Percentiles rank a stretch among this genome's conserved stretches.
Evolutionary conservation across 106 monocot genomes (phyloP).

Genomic region (Dioscorea alata): DNA sequence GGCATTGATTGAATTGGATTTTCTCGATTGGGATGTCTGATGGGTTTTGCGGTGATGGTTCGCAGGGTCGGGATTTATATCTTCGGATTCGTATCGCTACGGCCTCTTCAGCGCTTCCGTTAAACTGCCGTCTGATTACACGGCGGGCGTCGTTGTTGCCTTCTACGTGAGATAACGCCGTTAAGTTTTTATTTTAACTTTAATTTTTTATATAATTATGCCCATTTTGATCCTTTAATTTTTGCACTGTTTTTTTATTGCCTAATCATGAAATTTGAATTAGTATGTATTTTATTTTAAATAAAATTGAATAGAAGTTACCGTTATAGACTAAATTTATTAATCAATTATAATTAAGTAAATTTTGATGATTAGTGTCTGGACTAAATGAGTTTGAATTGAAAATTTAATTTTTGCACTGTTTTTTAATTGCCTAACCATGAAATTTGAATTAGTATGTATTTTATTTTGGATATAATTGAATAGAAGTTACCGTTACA

Average conservation of each 20-base stretch:
- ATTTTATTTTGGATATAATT: background rate
- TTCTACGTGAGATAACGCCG: slow-evolving; percentile 8
- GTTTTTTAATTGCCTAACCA: background rate
- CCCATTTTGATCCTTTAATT: too few species aligned
- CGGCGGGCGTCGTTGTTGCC: slow-evolving; percentile 12
- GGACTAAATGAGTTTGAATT: too few species aligned
- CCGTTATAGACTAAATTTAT: too few species aligned
- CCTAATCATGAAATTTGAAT: background rate
- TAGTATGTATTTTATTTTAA: background rate
- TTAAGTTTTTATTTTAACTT: too few species aligned
- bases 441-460: background rate
- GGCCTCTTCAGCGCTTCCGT: slow-evolving; percentile 11
- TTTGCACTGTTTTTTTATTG: too few species aligned
- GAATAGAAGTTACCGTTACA: too few species aligned
- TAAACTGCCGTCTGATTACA: slow-evolving; percentile 11
- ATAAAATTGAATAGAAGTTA: too few species aligned
- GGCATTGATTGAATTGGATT: too few species aligned
- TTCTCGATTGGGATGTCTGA: background rate
- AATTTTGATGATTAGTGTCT: too few species aligned
- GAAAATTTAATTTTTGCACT: too few species aligned
- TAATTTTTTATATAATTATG: too few species aligned
- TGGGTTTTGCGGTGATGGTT: background rate
- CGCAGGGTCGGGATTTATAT: slow-evolving; percentile 14
- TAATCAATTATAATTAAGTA: too few species aligned
- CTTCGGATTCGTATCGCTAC: slow-evolving; percentile 6